Conservation (phyloP, 139 green algal species). For the Closterium sp. region DNA sequence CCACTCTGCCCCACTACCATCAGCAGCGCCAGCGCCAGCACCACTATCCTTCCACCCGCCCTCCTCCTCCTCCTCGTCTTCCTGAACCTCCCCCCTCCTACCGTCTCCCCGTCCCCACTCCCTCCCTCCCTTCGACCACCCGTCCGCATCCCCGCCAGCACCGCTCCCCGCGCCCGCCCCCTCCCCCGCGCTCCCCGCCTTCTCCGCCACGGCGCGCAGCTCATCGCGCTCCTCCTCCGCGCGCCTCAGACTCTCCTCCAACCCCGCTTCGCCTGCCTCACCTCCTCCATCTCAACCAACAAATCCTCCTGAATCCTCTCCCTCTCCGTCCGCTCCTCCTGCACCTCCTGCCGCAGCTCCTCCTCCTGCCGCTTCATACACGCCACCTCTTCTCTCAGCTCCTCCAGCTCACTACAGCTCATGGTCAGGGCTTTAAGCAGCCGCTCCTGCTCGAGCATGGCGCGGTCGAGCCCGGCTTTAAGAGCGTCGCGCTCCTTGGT, state of each 20-base stretch:
- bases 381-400: background rate
- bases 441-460: background rate
- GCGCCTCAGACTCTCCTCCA: background rate
- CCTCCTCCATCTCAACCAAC: background rate
- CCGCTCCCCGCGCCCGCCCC: background rate
- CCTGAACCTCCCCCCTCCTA: background rate
- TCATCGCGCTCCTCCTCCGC: background rate
- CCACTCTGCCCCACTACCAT: background rate
- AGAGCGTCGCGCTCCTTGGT: conserved; percentile 5
- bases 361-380: background rate
- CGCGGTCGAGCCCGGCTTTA: background rate
- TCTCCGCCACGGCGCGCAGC: background rate
- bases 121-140: background rate
- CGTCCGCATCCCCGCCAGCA: background rate
- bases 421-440: background rate
- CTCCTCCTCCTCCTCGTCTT: background rate
- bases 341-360: background rate
- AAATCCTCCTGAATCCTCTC: background rate
- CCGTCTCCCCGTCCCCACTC: background rate
- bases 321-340: background rate
- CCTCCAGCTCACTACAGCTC: conserved; percentile 5
- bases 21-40: background rate
- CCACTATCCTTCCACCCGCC: background rate
- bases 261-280: background rate
- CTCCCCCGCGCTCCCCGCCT: background rate